Percentiles rank a stretch among this genome's conserved stretches.
Conservation (phyloP, 2,329 filamentous ascomycete species). For the Neonectria coccinea region DNA sequence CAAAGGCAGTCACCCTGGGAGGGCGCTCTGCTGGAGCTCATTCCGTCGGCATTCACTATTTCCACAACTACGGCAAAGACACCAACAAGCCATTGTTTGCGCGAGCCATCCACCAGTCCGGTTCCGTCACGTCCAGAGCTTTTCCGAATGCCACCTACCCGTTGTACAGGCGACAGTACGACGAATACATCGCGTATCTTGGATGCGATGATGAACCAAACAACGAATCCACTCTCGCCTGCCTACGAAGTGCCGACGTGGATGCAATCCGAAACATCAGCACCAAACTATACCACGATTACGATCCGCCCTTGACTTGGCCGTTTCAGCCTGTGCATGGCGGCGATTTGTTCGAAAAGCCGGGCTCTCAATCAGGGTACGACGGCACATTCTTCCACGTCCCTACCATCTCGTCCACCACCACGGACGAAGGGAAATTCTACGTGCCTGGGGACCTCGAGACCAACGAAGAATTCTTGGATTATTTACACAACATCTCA, state of each 20-base stretch:
- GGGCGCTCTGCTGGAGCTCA: slow-evolving; percentile 66
- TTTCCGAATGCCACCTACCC: slow-evolving; percentile 52
- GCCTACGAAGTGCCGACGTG: slow-evolving; percentile 53
- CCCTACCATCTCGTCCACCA: slow-evolving; percentile 53
- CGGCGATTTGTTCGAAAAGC: slow-evolving; percentile 59
- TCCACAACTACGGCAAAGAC: slow-evolving; percentile 52
- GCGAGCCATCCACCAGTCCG: slow-evolving; percentile 52
- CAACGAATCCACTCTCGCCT: slow-evolving; percentile 51
- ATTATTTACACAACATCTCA: slow-evolving; percentile 52
- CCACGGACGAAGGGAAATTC: slow-evolving; percentile 52
- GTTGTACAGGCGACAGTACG: slow-evolving; percentile 49
- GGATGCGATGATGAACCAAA: slow-evolving; percentile 43
- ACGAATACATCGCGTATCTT: slow-evolving; percentile 45
- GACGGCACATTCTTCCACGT: slow-evolving; percentile 53
- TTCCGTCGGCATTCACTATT: slow-evolving; percentile 54
- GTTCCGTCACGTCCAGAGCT: slow-evolving; percentile 52
- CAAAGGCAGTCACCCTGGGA: slow-evolving; percentile 62
- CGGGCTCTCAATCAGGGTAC: slow-evolving; percentile 55
- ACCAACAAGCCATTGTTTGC: slow-evolving; percentile 49
- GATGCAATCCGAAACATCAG: slow-evolving; percentile 53
- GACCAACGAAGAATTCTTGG: slow-evolving; percentile 52
- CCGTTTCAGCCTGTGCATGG: slow-evolving; percentile 62
- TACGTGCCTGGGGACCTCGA: slow-evolving; percentile 49
- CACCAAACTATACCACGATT: slow-evolving; percentile 52
- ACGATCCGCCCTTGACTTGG: slow-evolving; percentile 57